A percentile compares a stretch with the other conserved stretches of the same genome.
These are phyloP conservation scores for Filobasidium floriforme DNA, from an alignment of 768 basidiomycete species.

Conservation along the genomic window DNA sequence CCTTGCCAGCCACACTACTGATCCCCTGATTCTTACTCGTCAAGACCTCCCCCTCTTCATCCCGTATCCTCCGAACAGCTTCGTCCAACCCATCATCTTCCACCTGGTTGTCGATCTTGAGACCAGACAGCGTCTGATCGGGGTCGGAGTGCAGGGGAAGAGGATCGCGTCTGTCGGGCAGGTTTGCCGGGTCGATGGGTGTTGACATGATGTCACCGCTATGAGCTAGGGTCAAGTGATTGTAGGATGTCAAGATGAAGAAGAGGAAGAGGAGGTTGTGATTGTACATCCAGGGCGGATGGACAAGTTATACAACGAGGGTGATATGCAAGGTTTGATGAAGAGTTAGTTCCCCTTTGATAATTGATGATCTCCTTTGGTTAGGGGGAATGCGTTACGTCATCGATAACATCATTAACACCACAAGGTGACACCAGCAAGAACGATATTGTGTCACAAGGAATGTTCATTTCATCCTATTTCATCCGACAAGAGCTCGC, in stretches of 20 bases:
- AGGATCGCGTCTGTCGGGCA: not conserved
- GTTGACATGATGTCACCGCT: not conserved
- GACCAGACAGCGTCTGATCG: not conserved
- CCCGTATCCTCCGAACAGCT: not conserved
- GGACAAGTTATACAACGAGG: no score
- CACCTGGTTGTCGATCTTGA: not conserved
- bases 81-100: not conserved
- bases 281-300: no score
- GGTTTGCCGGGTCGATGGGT: not conserved
- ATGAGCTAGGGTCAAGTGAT: not conserved
- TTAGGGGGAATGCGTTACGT: no score
- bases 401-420: no score
- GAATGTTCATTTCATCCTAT: no score
- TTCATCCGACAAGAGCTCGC: no score
- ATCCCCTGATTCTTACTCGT: not conserved
- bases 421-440: no score
- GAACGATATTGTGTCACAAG: no score
- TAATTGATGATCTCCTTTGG: no score
- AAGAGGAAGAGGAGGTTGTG: not conserved
- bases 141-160: not conserved
- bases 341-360: no score
- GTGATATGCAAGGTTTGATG: no score
- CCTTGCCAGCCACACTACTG: not conserved
- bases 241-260: not conserved
- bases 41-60: not conserved